Evolutionary conservation across 108 stramenopile species (phyloP).

Genomic region (Fragilaria radians): DNA sequence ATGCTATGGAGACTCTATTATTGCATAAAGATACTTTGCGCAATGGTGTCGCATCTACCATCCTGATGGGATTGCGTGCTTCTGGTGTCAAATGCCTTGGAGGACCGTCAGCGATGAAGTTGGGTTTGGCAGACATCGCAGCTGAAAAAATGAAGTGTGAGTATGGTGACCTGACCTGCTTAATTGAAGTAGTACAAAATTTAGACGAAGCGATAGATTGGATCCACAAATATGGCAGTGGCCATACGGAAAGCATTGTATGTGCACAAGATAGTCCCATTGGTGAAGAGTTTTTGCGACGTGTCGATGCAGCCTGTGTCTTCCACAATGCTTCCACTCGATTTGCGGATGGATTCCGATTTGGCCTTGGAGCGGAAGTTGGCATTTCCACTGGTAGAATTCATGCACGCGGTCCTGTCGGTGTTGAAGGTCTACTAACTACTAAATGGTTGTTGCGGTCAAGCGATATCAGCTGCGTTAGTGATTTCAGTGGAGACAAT

Average conservation of each 20-base stretch:
- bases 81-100: slow-evolving; percentile 88
- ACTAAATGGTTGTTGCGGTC: slow-evolving; percentile 95
- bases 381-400: slow-evolving; percentile 96
- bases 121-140: slow-evolving; percentile 64
- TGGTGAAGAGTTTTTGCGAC: slow-evolving; percentile 84
- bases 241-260: slow-evolving; percentile 96
- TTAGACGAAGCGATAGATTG: slow-evolving; percentile 91
- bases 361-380: slow-evolving; percentile 97
- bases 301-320: slow-evolving; percentile 94
- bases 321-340: slow-evolving; percentile 97
- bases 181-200: slow-evolving; percentile 89
- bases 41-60: slow-evolving; percentile 57
- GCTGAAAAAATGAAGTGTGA: slow-evolving; percentile 77
- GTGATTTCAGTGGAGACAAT: slow-evolving; percentile 47
- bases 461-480: slow-evolving; percentile 33
- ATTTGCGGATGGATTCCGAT: slow-evolving; percentile 97
- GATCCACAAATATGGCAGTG: slow-evolving; percentile 89
- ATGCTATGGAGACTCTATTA: slow-evolving; percentile 96
- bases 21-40: slow-evolving; percentile 75
- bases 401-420: slow-evolving; percentile 95
- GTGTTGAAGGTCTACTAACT: slow-evolving; percentile 94
- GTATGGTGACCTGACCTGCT: slow-evolving; percentile 89
- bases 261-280: slow-evolving; percentile 71
- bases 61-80: slow-evolving; percentile 67
- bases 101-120: slow-evolving; percentile 73